phyloP scores from a whole-genome alignment of 192 early-diverging fungal species.

The Coemansia sp. region DNA sequence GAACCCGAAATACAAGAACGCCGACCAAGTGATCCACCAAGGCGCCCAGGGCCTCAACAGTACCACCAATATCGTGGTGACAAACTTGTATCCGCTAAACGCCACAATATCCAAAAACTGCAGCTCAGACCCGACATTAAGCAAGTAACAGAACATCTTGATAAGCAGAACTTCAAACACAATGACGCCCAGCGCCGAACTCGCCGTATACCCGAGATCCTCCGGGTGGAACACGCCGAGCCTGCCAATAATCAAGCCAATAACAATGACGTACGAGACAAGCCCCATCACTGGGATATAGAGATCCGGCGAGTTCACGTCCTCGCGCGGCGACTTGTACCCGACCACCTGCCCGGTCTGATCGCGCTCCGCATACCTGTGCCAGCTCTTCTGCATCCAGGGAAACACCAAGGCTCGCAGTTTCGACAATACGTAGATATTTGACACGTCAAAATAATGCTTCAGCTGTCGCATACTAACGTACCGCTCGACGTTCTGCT shows the following conservation, averaged over 20 bases:
- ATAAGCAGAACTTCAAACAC: conserved; percentile 81
- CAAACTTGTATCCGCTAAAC: conserved; percentile 95
- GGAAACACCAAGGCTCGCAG: conserved; percentile 84
- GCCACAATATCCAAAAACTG: conserved; percentile 83
- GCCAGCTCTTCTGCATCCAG: conserved; percentile 86
- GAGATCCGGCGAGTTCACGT: conserved; percentile 93
- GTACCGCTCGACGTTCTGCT: conserved; percentile 85
- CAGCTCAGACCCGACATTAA: conserved; percentile 81
- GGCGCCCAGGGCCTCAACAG: conserved; percentile 30
- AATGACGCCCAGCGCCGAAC: conserved; percentile 77
- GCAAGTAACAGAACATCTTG: conserved; percentile 81
- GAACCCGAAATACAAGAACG: conserved; percentile 73
- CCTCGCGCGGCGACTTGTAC: conserved; percentile 81
- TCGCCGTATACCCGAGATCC: conserved; percentile 78
- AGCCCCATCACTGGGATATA: conserved; percentile 96
- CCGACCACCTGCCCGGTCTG: conserved; percentile 78
- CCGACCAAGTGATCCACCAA: conserved; percentile 62
- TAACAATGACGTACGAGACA: conserved; percentile 84
- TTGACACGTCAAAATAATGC: conserved; percentile 95
- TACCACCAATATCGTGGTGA: conserved; percentile 64
- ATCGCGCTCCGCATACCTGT: conserved; percentile 69
- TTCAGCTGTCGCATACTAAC: conserved; percentile 83
- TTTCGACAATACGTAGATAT: conserved; percentile 90
- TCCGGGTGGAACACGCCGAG: conserved; percentile 81
- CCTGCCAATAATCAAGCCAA: conserved; percentile 68